Evolutionary conservation across 2,329 filamentous ascomycete genomes (phyloP).

Genomic region (Sclerotinia glacialis): DNA sequence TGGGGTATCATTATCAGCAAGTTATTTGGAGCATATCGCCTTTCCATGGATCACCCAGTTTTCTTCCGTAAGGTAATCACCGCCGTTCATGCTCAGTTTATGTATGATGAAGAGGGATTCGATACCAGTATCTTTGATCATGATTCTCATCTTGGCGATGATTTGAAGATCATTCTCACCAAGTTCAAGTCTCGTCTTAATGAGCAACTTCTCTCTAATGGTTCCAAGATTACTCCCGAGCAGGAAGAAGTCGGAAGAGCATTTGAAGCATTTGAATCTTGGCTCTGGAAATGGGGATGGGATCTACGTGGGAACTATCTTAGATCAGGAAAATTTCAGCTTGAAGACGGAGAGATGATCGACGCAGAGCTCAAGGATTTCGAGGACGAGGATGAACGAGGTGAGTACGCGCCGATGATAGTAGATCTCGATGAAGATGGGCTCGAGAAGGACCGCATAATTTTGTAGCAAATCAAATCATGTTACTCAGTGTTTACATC

Average conservation of each 20-base stretch:
- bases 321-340: constrained; percentile 48
- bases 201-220: constrained; percentile 45
- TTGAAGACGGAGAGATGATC: constrained; percentile 51
- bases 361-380: constrained; percentile 50
- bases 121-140: constrained; percentile 45
- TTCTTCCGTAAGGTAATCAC: constrained; percentile 50
- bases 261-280: constrained; percentile 50
- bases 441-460: constrained; percentile 37
- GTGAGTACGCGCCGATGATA: constrained; percentile 39
- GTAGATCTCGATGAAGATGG: constrained; percentile 39
- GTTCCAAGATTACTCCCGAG: constrained; percentile 41
- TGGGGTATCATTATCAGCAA: constrained; percentile 58
- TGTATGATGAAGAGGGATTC: constrained; percentile 51
- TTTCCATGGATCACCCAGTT: constrained; percentile 45
- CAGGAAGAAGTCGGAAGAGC: constrained; percentile 48
- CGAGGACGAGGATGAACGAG: constrained; percentile 50
- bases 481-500: neutral
- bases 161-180: constrained; percentile 49
- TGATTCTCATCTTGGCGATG: constrained; percentile 34
- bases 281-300: constrained; percentile 52
- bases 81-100: constrained; percentile 54
- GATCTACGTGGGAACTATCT: constrained; percentile 52
- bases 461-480: constrained; percentile 28
- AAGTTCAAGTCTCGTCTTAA: constrained; percentile 55
- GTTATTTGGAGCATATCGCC: constrained; percentile 50